Evolutionary conservation across 352 stramenopile genomes (phyloP).

Genomic region (Phytophthora agathidicida): DNA sequence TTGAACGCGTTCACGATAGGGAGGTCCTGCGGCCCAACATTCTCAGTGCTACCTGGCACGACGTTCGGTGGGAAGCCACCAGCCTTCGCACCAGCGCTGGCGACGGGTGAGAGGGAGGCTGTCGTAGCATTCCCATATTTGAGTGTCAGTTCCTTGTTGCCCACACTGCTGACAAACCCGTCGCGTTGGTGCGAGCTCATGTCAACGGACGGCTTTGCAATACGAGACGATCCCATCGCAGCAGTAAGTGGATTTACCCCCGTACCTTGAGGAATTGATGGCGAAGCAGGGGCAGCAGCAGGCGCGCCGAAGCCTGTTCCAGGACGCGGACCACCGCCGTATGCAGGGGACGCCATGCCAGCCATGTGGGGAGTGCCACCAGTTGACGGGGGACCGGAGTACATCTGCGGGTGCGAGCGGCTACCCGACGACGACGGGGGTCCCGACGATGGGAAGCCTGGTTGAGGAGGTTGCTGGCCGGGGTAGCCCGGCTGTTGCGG

Average conservation of each 20-base stretch:
- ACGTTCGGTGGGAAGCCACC: conserved; percentile 50
- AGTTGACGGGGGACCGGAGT: conserved; percentile 44
- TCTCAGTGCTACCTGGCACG: conserved; percentile 72
- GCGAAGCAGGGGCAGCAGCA: conserved; percentile 24
- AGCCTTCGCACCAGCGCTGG: conserved; percentile 39
- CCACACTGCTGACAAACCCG: conserved; percentile 83
- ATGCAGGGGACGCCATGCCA: conserved; percentile 33
- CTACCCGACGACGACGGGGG: conserved; percentile 54
- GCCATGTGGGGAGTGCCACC: conserved; percentile 32
- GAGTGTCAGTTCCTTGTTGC: conserved; percentile 85
- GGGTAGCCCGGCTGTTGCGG: conserved; percentile 46
- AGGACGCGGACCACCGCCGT: conserved; percentile 36
- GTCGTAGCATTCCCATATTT: conserved; percentile 87
- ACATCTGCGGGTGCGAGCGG: conserved; percentile 36
- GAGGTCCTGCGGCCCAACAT: conserved; percentile 74
- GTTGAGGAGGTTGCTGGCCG: conserved; percentile 31
- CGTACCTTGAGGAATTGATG: conserved; percentile 63
- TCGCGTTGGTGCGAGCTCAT: conserved; percentile 85
- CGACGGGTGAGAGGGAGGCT: conserved; percentile 63
- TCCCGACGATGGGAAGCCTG: conserved; percentile 52
- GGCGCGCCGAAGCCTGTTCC: conserved; percentile 47
- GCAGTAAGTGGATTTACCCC: conserved; percentile 75
- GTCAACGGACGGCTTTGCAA: conserved; percentile 82
- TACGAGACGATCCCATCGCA: conserved; percentile 71
- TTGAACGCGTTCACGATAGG: conserved; percentile 85